Conservation (phyloP, 805 yeast genomes). For the Yamadazyma kitorensis region DNA sequence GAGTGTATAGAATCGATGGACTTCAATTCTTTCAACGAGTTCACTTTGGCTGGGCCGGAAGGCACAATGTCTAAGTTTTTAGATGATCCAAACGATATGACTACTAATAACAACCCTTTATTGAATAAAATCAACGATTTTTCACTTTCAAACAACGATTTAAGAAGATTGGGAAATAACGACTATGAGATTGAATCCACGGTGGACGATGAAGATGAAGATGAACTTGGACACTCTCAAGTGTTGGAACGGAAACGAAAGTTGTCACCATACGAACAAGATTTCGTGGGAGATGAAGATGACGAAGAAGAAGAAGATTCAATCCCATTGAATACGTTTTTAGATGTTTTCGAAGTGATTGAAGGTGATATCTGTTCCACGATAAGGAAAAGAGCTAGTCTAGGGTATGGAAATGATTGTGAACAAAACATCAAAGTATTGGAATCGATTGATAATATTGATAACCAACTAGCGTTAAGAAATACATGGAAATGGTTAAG, state of each 20-base stretch:
- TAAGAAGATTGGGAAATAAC: slow-evolving; percentile 8
- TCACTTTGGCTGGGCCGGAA: slow-evolving; percentile 56
- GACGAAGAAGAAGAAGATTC: slow-evolving; percentile 23
- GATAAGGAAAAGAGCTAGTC: slow-evolving; percentile 66
- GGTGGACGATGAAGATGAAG: slow-evolving; percentile 5
- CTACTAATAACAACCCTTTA: slow-evolving; percentile 7
- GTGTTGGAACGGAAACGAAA: not conserved
- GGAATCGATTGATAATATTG: slow-evolving; percentile 48
- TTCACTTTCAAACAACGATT: slow-evolving; percentile 9
- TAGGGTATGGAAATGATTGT: slow-evolving; percentile 73
- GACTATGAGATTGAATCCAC: slow-evolving; percentile 9
- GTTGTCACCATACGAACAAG: slow-evolving; percentile 4
- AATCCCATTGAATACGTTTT: slow-evolving; percentile 26
- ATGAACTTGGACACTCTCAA: too few relatives aligned
- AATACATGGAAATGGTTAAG: slow-evolving; percentile 93
- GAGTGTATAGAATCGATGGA: slow-evolving; percentile 62
- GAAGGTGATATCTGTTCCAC: slow-evolving; percentile 71
- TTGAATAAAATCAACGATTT: slow-evolving; percentile 11
- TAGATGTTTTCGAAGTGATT: slow-evolving; percentile 44
- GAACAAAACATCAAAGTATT: slow-evolving; percentile 58
- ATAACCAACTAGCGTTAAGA: slow-evolving; percentile 51
- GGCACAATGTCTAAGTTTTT: slow-evolving; percentile 50
- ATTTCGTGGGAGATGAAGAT: slow-evolving; percentile 15
- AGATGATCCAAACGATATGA: slow-evolving; percentile 19
- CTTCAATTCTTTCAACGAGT: slow-evolving; percentile 68